phyloP scores from a whole-genome alignment of 2,329 filamentous ascomycete genomes.

The Amauroascus verrucosus region DNA sequence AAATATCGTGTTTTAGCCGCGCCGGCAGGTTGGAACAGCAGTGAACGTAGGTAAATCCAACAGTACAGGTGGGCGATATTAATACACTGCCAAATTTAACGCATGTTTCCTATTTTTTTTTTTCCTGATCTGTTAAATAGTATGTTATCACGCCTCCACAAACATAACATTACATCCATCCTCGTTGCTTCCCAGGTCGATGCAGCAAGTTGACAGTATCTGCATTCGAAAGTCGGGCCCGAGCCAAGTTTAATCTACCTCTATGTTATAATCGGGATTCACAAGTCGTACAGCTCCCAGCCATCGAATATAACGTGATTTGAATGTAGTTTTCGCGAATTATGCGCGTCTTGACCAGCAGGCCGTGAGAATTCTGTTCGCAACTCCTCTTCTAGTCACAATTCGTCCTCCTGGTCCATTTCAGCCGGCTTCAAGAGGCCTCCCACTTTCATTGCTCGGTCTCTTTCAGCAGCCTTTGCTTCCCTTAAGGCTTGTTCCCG shows the following conservation, averaged over 20 bases:
- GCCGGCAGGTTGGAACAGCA: neutral
- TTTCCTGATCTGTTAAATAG: constrained; percentile 5
- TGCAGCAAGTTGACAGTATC: neutral
- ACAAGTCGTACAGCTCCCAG: constrained; percentile 58
- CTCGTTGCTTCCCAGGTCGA: neutral
- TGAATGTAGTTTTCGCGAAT: neutral
- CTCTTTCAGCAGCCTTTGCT: constrained; percentile 76
- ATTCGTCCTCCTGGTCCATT: constrained; percentile 71
- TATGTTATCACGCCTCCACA: neutral
- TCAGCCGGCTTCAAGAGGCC: constrained; percentile 96
- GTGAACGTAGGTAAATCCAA: constrained; percentile 1
- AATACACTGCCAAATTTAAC: constrained; percentile 8
- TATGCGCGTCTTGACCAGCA: neutral
- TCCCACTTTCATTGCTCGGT: constrained; percentile 87
- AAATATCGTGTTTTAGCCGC: neutral
- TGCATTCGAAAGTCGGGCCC: neutral
- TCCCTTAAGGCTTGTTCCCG: constrained; percentile 84
- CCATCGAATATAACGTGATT: constrained; percentile 42
- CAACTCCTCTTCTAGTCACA: constrained; percentile 67
- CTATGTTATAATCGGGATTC: constrained; percentile 7
- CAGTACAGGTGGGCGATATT: neutral
- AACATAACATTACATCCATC: constrained; percentile 1
- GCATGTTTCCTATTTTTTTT: neutral
- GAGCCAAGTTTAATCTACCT: neutral
- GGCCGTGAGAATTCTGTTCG: constrained; percentile 44